A percentile compares a stretch with the other conserved stretches of the same genome.
Conservation (phyloP, 164 flowering plant genomes). For the Houttuynia cordata region DNA sequence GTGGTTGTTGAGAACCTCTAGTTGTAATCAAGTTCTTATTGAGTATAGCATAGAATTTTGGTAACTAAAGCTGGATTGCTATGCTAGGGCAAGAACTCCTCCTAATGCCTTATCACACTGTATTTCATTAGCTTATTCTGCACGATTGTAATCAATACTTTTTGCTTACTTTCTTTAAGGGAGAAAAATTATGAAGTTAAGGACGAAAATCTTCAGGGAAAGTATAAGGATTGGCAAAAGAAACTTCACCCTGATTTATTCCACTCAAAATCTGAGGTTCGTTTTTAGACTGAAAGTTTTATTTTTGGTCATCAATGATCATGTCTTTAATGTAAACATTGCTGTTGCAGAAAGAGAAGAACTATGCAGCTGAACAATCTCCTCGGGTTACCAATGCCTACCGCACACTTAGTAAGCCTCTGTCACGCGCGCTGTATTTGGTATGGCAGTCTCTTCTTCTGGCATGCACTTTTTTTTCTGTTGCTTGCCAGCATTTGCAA, state of each 20-base stretch:
- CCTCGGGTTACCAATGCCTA: constrained; percentile 84
- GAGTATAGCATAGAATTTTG: no score
- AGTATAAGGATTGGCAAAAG: constrained; percentile 94
- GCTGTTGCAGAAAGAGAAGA: constrained; percentile 53
- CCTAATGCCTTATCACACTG: no score
- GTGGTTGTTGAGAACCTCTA: no score
- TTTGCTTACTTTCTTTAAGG: constrained; percentile 16
- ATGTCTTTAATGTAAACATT: not conserved
- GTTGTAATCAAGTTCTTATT: no score
- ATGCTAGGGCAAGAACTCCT: no score
- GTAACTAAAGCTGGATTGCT: no score
- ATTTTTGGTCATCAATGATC: not conserved
- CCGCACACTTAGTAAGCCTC: constrained; percentile 56
- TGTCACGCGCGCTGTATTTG: constrained; percentile 71
- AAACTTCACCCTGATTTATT: constrained; percentile 96
- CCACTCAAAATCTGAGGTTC: constrained; percentile 82
- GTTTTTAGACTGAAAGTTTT: not conserved
- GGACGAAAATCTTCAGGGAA: constrained; percentile 46
- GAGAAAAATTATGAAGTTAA: constrained; percentile 50
- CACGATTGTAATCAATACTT: not conserved
- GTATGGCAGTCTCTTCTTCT: constrained; percentile 25
- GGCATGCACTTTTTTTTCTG: not conserved
- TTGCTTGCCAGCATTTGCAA: not conserved
- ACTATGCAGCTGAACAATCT: constrained; percentile 92
- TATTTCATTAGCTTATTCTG: no score